A percentile compares a stretch with the other conserved stretches of the same genome.
These are phyloP conservation scores for Daldinia loculata DNA, from an alignment of 495 filamentous ascomycete species.

Conservation along the genomic window DNA sequence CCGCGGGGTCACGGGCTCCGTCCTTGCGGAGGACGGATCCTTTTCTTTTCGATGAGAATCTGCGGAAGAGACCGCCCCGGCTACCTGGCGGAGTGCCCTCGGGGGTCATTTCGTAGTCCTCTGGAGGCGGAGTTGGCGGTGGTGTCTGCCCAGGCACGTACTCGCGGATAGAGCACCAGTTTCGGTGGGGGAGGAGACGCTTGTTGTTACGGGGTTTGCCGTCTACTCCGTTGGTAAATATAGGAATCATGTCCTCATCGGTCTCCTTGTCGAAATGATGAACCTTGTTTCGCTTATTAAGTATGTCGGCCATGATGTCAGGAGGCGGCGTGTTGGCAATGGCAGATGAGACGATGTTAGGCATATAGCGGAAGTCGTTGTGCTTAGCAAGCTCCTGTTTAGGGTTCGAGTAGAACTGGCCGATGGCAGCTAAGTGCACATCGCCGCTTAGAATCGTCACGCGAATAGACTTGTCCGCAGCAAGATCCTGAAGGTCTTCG, in stretches of 20 bases:
- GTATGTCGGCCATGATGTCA: constrained; percentile 85
- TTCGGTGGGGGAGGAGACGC: constrained; percentile 85
- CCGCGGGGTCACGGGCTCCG: constrained; percentile 22
- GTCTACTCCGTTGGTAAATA: constrained; percentile 89
- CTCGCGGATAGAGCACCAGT: constrained; percentile 88
- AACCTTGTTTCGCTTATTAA: constrained; percentile 92
- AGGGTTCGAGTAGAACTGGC: constrained; percentile 92
- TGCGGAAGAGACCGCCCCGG: constrained; percentile 47
- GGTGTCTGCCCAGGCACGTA: constrained; percentile 82
- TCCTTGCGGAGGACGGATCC: constrained; percentile 35
- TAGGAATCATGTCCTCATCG: constrained; percentile 93
- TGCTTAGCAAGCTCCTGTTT: constrained; percentile 80
- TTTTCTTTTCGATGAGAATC: constrained; percentile 47
- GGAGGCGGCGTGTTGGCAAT: constrained; percentile 88
- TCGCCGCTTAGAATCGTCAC: constrained; percentile 90
- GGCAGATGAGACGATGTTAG: constrained; percentile 85
- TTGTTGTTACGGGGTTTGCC: constrained; percentile 91
- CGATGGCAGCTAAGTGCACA: constrained; percentile 90
- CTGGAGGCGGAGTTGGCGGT: constrained; percentile 65
- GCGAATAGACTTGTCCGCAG: constrained; percentile 89
- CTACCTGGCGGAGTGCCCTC: constrained; percentile 43
- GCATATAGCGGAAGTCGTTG: constrained; percentile 93
- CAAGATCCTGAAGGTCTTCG: constrained; percentile 87
- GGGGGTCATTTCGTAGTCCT: constrained; percentile 51
- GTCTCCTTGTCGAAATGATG: constrained; percentile 88